Conservation (phyloP, 1,284 basidiomycete species). For the Leccinum pachyderme region DNA sequence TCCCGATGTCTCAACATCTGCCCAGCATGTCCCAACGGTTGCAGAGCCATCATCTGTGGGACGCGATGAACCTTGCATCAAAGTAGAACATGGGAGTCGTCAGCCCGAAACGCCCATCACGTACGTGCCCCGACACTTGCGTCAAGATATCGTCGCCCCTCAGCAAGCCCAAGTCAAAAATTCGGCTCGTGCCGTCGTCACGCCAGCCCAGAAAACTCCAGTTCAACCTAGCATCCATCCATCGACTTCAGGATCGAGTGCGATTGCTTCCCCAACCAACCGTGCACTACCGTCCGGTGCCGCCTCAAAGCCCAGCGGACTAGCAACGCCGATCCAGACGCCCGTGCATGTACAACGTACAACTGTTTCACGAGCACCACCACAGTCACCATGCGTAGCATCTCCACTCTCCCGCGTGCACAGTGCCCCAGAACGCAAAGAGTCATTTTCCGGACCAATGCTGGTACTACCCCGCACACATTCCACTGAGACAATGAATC, state of each 20-base stretch:
- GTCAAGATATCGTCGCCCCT: slow-evolving; percentile 20
- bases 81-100: slow-evolving; percentile 15
- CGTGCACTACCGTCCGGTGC: not conserved
- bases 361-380: slow-evolving; percentile 3
- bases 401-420: slow-evolving; percentile 16
- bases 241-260: not conserved
- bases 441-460: slow-evolving; percentile 12
- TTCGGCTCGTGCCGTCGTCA: not conserved
- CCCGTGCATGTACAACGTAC: slow-evolving; percentile 11
- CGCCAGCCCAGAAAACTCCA: not conserved
- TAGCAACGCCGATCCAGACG: slow-evolving; percentile 25
- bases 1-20: slow-evolving; percentile 2
- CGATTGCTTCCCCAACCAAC: not conserved
- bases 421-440: slow-evolving; percentile 8
- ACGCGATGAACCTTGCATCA: slow-evolving; percentile 12
- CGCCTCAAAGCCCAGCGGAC: slow-evolving; percentile 8
- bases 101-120: slow-evolving; percentile 17
- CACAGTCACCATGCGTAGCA: slow-evolving; percentile 1
- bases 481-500: not conserved
- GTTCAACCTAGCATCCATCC: not conserved
- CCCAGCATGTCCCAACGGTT: not conserved
- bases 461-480: not conserved
- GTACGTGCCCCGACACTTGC: slow-evolving; percentile 27
- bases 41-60: not conserved
- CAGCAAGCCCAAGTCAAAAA: slow-evolving; percentile 6